Percentiles rank a stretch among this genome's conserved stretches.
Conservation (phyloP, 2,329 filamentous ascomycete species). For the Huntiella abstrusa region DNA sequence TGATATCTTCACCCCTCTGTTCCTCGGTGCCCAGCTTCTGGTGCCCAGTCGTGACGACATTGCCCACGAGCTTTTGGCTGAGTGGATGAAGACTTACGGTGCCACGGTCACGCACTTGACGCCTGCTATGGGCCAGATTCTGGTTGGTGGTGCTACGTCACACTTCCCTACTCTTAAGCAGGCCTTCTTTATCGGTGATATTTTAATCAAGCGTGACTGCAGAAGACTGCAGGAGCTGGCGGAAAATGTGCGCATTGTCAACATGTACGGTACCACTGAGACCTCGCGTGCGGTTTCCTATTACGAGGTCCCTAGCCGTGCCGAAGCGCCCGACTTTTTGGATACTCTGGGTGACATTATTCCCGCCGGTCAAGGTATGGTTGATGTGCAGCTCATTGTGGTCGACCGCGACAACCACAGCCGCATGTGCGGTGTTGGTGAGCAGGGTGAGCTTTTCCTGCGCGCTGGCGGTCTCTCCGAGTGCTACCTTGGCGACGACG, state of each 20-base stretch:
- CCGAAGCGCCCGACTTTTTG: conserved; percentile 35
- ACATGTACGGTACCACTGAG: conserved; percentile 82
- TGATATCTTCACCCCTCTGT: conserved; percentile 81
- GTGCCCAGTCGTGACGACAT: conserved; percentile 72
- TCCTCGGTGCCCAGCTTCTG: conserved; percentile 61
- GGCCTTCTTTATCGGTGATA: conserved; percentile 83
- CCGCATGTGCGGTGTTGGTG: conserved; percentile 58
- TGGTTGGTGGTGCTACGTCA: conserved; percentile 66
- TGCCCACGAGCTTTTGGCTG: conserved; percentile 62
- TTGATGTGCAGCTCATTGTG: conserved; percentile 73
- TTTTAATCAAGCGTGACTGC: conserved; percentile 73
- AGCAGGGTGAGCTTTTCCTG: conserved; percentile 70
- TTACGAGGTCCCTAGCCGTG: conserved; percentile 53
- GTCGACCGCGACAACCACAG: conserved; percentile 49
- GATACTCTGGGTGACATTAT: conserved; percentile 46
- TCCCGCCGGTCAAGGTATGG: conserved; percentile 70
- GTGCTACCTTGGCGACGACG: conserved; percentile 46
- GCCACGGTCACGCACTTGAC: conserved; percentile 77
- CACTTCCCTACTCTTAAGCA: conserved; percentile 58
- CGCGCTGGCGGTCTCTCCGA: conserved; percentile 70
- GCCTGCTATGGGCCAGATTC: conserved; percentile 88
- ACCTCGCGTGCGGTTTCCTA: conserved; percentile 60
- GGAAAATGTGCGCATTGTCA: conserved; percentile 55
- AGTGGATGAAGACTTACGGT: conserved; percentile 65
- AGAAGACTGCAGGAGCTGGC: conserved; percentile 56